Conservation (phyloP, 805 yeast species). For the Wickerhamiella occidentalis region DNA sequence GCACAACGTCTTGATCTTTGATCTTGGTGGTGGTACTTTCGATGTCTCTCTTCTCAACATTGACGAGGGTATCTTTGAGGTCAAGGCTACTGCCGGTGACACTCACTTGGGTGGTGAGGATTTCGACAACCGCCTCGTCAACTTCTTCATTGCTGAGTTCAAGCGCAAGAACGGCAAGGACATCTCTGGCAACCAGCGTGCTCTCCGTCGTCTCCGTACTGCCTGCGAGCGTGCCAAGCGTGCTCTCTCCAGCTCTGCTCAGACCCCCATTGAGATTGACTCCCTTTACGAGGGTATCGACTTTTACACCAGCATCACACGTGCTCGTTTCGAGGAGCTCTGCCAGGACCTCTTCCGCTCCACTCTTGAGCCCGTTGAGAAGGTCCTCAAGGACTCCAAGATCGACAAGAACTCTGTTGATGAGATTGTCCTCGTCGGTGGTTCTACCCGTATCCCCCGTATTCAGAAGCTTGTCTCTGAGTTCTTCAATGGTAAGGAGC, state of each 20-base stretch:
- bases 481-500: slow-evolving; percentile 93
- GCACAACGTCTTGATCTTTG: slow-evolving; percentile 83
- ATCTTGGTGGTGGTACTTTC: slow-evolving; percentile 96
- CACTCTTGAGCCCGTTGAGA: slow-evolving; percentile 88
- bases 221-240: slow-evolving; percentile 99
- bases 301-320: slow-evolving; percentile 83
- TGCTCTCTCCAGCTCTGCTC: slow-evolving; percentile 91
- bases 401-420: slow-evolving; percentile 72
- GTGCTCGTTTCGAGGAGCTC: slow-evolving; percentile 96
- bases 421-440: slow-evolving; percentile 96
- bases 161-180: slow-evolving; percentile 90
- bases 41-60: slow-evolving; percentile 87
- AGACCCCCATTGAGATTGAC: slow-evolving; percentile 93
- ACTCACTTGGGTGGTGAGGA: slow-evolving; percentile 99
- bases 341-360: slow-evolving; percentile 88
- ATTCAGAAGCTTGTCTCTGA: slow-evolving; percentile 88
- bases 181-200: slow-evolving; percentile 83
- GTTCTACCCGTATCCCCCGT: slow-evolving; percentile 98
- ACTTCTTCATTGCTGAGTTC: slow-evolving; percentile 87
- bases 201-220: slow-evolving; percentile 95
- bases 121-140: slow-evolving; percentile 91
- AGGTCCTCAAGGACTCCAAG: slow-evolving; percentile 86
- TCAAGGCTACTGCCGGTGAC: slow-evolving; percentile 97
- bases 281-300: slow-evolving; percentile 92
- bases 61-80: slow-evolving; percentile 94